Evolutionary conservation across 2,329 filamentous ascomycete species (phyloP).

Genomic region (Aspergillus hortae): DNA sequence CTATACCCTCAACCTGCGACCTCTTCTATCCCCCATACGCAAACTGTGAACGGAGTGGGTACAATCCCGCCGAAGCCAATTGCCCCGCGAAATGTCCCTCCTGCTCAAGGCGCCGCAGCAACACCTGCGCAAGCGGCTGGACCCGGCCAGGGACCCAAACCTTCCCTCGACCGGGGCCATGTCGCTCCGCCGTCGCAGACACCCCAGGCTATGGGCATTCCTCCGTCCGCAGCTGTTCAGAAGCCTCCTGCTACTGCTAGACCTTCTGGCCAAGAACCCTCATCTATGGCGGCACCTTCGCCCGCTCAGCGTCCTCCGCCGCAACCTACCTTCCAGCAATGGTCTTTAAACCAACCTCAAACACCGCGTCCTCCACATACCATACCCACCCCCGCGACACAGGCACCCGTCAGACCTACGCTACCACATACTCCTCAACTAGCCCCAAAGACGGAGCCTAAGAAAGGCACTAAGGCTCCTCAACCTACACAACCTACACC

Average conservation of each 20-base stretch:
- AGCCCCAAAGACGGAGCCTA: slow-evolving; percentile 12
- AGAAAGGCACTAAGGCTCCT: slow-evolving; percentile 13
- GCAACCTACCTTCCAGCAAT: slow-evolving; percentile 36
- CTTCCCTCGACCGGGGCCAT: no score
- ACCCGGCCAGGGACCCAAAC: no score
- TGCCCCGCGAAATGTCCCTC: no score
- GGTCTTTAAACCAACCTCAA: slow-evolving; percentile 31
- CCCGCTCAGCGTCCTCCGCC: slow-evolving; percentile 19
- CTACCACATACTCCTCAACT: slow-evolving; percentile 16
- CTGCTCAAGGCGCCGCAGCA: no score
- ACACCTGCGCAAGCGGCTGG: no score
- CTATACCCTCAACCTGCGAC: background rate
- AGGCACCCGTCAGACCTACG: slow-evolving; percentile 17
- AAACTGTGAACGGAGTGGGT: no score
- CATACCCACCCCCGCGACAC: slow-evolving; percentile 14
- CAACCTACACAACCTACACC: slow-evolving; percentile 16
- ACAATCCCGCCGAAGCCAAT: no score
- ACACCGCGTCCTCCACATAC: slow-evolving; percentile 25
- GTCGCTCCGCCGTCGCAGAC: slow-evolving; percentile 19
- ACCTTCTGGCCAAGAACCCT: slow-evolving; percentile 14
- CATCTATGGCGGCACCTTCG: slow-evolving; percentile 12
- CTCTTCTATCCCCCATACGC: no score
- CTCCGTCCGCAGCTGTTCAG: slow-evolving; percentile 13
- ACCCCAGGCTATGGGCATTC: slow-evolving; percentile 17
- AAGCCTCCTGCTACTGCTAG: slow-evolving; percentile 9